phyloP scores from a whole-genome alignment of 2,329 filamentous ascomycete species.

The Cordyceps militaris region DNA sequence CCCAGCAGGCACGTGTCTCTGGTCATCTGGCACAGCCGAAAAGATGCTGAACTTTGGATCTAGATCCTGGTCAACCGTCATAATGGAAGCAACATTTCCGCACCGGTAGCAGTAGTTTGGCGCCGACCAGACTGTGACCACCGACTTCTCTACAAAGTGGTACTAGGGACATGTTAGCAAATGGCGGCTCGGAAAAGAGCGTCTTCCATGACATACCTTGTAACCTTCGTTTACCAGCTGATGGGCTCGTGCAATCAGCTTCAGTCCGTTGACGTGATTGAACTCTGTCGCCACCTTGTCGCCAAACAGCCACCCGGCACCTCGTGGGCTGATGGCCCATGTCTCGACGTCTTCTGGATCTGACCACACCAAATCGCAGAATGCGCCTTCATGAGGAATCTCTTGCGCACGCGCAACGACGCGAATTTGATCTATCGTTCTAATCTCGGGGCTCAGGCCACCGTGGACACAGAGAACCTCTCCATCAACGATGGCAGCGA shows the following conservation, averaged over 20 bases:
- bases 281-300: slow-evolving; percentile 98
- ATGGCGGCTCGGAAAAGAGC: background rate
- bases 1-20: slow-evolving; percentile 70
- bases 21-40: slow-evolving; percentile 78
- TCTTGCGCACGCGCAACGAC: slow-evolving; percentile 97
- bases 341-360: slow-evolving; percentile 96
- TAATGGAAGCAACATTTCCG: slow-evolving; percentile 94
- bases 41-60: slow-evolving; percentile 91
- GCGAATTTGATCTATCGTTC: slow-evolving; percentile 97
- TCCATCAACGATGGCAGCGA: slow-evolving; percentile 95
- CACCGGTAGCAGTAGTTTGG: slow-evolving; percentile 95
- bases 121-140: slow-evolving; percentile 96
- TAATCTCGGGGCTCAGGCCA: slow-evolving; percentile 80
- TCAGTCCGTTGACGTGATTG: slow-evolving; percentile 92
- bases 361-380: slow-evolving; percentile 97
- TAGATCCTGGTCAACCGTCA: slow-evolving; percentile 79
- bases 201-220: slow-evolving; percentile 53
- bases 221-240: slow-evolving; percentile 98
- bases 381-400: slow-evolving; percentile 96
- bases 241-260: slow-evolving; percentile 92
- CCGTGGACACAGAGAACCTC: slow-evolving; percentile 98
- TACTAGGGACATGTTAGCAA: slow-evolving; percentile 47
- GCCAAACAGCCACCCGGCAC: slow-evolving; percentile 96
- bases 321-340: slow-evolving; percentile 88
- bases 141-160: slow-evolving; percentile 90